Conservation (phyloP, 2,329 filamentous ascomycete genomes). For the Parafenestella ontariensis region DNA sequence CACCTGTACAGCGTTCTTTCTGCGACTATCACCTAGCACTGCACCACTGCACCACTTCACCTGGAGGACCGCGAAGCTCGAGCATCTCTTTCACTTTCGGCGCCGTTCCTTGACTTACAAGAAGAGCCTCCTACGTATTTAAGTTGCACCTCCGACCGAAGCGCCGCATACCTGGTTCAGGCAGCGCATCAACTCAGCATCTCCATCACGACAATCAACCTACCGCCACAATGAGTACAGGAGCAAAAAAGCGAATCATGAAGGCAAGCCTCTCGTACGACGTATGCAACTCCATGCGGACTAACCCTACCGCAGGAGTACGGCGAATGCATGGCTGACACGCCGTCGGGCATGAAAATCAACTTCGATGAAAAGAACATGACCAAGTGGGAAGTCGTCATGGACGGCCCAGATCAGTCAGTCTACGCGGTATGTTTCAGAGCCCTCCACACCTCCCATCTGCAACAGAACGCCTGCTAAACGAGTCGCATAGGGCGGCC, state of each 20-base stretch:
- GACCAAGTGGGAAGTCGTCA: slow-evolving; percentile 71
- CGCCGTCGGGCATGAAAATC: slow-evolving; percentile 48
- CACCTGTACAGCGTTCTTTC: slow-evolving; percentile 17
- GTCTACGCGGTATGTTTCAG: slow-evolving; percentile 65
- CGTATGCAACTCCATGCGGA: neutral
- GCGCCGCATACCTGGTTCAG: slow-evolving; percentile 13
- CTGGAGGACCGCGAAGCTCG: slow-evolving; percentile 4
- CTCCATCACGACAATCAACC: slow-evolving; percentile 7
- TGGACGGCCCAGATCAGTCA: slow-evolving; percentile 70
- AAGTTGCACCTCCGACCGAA: neutral
- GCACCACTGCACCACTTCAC: slow-evolving; percentile 7
- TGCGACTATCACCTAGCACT: neutral
- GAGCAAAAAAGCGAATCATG: slow-evolving; percentile 56
- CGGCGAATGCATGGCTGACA: slow-evolving; percentile 45
- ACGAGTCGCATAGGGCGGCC: slow-evolving; percentile 65
- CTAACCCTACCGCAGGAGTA: slow-evolving; percentile 41
- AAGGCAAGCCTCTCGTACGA: slow-evolving; percentile 41
- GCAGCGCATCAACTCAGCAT: slow-evolving; percentile 8
- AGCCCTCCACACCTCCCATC: slow-evolving; percentile 3
- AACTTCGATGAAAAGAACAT: slow-evolving; percentile 68
- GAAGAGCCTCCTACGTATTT: neutral
- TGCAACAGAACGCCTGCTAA: slow-evolving; percentile 8
- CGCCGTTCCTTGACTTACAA: neutral
- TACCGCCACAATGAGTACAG: slow-evolving; percentile 43
- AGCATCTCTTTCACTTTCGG: neutral